phyloP scores from a whole-genome alignment of 129 eudicot genomes.

The Kitagawia praeruptora region DNA sequence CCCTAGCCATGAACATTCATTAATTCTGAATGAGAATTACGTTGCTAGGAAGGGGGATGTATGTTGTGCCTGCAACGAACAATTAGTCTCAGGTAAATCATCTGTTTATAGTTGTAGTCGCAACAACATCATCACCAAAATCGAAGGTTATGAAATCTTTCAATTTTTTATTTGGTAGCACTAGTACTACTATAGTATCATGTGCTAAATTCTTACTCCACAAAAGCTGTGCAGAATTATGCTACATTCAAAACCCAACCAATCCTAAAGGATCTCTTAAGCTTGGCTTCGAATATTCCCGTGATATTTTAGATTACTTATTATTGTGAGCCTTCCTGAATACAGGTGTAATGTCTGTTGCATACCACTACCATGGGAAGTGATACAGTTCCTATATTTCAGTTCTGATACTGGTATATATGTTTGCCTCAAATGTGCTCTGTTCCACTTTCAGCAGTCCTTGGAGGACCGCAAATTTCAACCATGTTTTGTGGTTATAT shows the following conservation, averaged over 20 bases:
- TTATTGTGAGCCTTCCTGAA: fast-evolving
- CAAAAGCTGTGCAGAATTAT: background rate
- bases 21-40: too few species aligned
- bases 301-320: background rate
- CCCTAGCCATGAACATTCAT: too few species aligned
- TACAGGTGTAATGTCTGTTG: background rate
- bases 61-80: too few species aligned
- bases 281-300: background rate
- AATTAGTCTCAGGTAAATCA: too few species aligned
- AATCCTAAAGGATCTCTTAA: background rate
- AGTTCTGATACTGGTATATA: background rate
- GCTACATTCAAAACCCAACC: background rate
- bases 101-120: too few species aligned
- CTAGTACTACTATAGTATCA: too few species aligned
- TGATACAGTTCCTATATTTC: background rate
- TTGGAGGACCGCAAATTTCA: background rate
- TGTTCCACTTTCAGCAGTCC: background rate
- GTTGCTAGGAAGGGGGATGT: too few species aligned
- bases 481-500: too few species aligned
- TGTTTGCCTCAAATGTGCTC: background rate
- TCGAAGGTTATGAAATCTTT: too few species aligned
- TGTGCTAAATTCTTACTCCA: too few species aligned
- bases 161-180: too few species aligned
- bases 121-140: too few species aligned
- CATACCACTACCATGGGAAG: background rate